Conservation (phyloP, 805 yeast species). For the Metschnikowia sp. region DNA sequence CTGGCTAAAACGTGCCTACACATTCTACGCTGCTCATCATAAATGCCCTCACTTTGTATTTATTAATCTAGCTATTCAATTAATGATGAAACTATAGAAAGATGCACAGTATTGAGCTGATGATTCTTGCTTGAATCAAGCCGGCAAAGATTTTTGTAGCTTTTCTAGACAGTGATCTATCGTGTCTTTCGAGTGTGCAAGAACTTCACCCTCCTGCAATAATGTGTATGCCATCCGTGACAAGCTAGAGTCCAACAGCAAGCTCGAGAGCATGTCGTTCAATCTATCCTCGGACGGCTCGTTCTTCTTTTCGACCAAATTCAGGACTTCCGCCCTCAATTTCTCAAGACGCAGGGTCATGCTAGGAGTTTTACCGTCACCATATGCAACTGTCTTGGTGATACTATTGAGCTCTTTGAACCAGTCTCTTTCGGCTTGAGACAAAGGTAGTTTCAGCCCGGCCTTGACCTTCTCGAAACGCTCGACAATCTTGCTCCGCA, state of each 20-base stretch:
- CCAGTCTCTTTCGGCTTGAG: constrained; percentile 35
- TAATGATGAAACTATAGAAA: no score
- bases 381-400: constrained; percentile 10
- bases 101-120: no score
- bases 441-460: constrained; percentile 27
- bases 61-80: no score
- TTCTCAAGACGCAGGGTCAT: constrained; percentile 8
- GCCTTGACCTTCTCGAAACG: constrained; percentile 24
- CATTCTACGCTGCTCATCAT: no score
- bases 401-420: constrained; percentile 34
- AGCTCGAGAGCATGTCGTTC: constrained; percentile 6
- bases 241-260: constrained; percentile 9
- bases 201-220: constrained; percentile 19
- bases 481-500: constrained; percentile 23
- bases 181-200: constrained; percentile 14
- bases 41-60: no score
- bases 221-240: constrained; percentile 17
- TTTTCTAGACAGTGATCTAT: constrained; percentile 13
- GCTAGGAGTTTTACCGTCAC: constrained; percentile 7
- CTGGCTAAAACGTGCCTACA: background rate
- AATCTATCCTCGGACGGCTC: constrained; percentile 3
- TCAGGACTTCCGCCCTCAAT: constrained; percentile 8
- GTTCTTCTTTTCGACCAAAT: background rate
- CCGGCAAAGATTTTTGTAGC: constrained; percentile 2
- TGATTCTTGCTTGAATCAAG: background rate